phyloP scores from a whole-genome alignment of 768 basidiomycete genomes.

The Boletus rubroflammeus region DNA sequence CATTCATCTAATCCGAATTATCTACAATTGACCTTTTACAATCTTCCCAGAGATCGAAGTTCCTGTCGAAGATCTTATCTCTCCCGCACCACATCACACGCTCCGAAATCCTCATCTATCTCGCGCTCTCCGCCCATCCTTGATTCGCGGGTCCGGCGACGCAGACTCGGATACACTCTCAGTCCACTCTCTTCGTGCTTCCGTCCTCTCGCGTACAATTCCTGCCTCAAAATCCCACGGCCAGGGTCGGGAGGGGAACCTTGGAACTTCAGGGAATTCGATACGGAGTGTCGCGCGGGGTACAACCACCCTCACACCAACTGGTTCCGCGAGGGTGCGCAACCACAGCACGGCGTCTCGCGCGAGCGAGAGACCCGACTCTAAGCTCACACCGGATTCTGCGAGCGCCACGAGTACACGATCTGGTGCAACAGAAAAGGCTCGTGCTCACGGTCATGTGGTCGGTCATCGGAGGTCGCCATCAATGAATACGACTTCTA shows the following conservation, averaged over 20 bases:
- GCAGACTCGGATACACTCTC: constrained; percentile 40
- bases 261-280: constrained; percentile 35
- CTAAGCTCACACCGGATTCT: constrained; percentile 60
- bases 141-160: constrained; percentile 26
- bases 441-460: constrained; percentile 12
- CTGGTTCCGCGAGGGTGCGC: constrained; percentile 17
- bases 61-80: constrained; percentile 67
- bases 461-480: constrained; percentile 23
- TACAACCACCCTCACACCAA: constrained; percentile 24
- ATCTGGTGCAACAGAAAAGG: constrained; percentile 25
- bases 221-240: constrained; percentile 22
- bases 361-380: constrained; percentile 55
- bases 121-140: constrained; percentile 26
- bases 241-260: constrained; percentile 22
- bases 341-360: constrained; percentile 28
- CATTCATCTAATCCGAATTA: neutral
- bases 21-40: neutral
- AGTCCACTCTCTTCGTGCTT: constrained; percentile 47
- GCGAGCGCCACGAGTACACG: constrained; percentile 26
- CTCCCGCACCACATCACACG: constrained; percentile 36
- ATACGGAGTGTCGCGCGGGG: constrained; percentile 47
- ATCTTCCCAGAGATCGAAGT: constrained; percentile 70
- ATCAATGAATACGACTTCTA: constrained; percentile 11
- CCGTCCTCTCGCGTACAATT: constrained; percentile 35
- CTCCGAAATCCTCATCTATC: constrained; percentile 26